Base-by-base conservation (phyloP, 805 yeast species). In the Suhomyces sp. region DNA sequence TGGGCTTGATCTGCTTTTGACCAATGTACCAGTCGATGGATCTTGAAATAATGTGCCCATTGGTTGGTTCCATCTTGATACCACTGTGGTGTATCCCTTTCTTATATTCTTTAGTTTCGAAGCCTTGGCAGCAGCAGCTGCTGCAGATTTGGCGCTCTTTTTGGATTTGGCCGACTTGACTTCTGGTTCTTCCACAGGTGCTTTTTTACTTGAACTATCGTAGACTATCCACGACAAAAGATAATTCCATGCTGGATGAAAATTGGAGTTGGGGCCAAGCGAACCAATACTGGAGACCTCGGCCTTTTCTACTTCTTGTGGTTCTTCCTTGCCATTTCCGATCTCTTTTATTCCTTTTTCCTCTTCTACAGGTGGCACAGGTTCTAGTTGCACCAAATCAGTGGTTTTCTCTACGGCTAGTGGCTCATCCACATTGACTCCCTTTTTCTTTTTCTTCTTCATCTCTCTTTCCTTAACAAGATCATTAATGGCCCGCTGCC, bases 191-290 rank as follows among this genome's bases (percentile, higher is more conserved):
- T 51, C 53, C 7, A 31, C 39, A 2, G 52, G 39, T 4, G 35
- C 15, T 4, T 24, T 50, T 21, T 53, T 48, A 4, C 39, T 45
- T 1, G 41, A 43, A 17, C 49, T 40, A 4, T 67, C 63, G 54
- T 72, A 72, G 3, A 64, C 71, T 2, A 73, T 50, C 72, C 73
- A 71, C 8, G 76, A 69, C 20, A 73, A 60, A 15, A 72, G 27
- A 51, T 67, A 68, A 47, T 65, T 67, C 78, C 78, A 74, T 9
- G 62, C 50, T 3, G 77, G 77, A 49, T 66, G 66, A 49, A 71
- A 72, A 13, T 68, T 55, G 6, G 66, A 65, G 29, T 58, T 53
- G 4, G 37, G 43, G 7, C 17, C 29, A 15, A 15, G 7, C 33
- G 41, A 35, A 3, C 40, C 10, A 4, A 35, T 9, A 19, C 31